These are phyloP conservation scores for Ustilago hordei DNA, from an alignment of 1,284 basidiomycete genomes.

Conservation along the genomic window DNA sequence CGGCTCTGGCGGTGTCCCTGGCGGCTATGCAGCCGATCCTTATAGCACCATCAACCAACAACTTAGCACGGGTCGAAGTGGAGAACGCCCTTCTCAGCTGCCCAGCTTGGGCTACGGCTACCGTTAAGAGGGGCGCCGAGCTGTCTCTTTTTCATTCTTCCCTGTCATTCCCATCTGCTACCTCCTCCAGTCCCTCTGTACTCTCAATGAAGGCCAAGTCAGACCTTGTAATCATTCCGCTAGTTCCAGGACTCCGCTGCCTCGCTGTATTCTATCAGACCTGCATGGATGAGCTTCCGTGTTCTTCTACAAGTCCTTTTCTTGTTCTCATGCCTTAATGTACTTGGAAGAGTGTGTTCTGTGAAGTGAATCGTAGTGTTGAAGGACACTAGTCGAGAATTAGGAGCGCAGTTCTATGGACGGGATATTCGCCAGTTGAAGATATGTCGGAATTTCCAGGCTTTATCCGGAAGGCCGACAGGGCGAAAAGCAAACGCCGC, in stretches of 20 bases:
- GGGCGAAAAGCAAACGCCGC: too few species aligned
- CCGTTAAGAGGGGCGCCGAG: conserved; percentile 6
- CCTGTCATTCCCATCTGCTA: background rate
- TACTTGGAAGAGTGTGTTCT: background rate
- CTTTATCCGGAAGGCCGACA: too few species aligned
- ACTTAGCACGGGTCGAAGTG: conserved; percentile 19
- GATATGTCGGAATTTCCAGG: background rate
- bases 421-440: too few species aligned
- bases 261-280: conserved; percentile 3
- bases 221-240: background rate
- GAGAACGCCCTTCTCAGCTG: conserved; percentile 46
- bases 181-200: background rate
- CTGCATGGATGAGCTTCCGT: background rate
- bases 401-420: too few species aligned
- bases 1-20: conserved; percentile 14
- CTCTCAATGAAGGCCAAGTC: background rate
- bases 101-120: conserved; percentile 43
- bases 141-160: background rate
- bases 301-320: background rate
- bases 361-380: too few species aligned
- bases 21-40: conserved; percentile 41
- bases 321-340: background rate
- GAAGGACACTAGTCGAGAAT: too few species aligned
- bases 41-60: conserved; percentile 53
- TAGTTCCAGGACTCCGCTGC: background rate